A percentile compares a stretch with the other conserved stretches of the same genome.
Evolutionary conservation across 768 basidiomycete species (phyloP).

Genomic region (Botryobasidium botryosum): DNA sequence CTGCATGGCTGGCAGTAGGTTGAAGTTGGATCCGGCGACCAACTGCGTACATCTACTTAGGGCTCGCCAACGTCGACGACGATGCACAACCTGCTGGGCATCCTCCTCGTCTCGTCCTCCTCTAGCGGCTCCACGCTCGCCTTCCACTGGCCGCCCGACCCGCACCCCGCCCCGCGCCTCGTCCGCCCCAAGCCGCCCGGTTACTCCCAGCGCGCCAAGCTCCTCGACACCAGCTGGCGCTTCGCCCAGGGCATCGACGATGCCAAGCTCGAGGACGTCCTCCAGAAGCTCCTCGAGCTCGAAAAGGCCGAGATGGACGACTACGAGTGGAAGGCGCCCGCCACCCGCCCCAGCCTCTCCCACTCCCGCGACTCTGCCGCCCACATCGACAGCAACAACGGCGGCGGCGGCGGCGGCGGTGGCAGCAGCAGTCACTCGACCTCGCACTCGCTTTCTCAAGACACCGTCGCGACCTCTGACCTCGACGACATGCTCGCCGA

Average conservation of each 20-base stretch:
- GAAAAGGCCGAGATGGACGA: slow-evolving; percentile 20
- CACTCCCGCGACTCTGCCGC: slow-evolving; percentile 21
- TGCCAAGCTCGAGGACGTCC: slow-evolving; percentile 6
- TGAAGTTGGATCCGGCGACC: no score
- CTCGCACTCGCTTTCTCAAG: slow-evolving; percentile 19
- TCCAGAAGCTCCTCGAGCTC: slow-evolving; percentile 17
- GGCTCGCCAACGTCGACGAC: no score
- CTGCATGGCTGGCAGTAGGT: no score
- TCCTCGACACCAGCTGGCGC: slow-evolving; percentile 17
- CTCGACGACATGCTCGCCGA: slow-evolving; percentile 17
- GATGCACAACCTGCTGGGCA: slow-evolving; percentile 52
- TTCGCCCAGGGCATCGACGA: slow-evolving; percentile 9
- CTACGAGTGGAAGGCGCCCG: slow-evolving; percentile 47
- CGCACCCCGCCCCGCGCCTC: slow-evolving; percentile 45
- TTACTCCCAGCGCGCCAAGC: slow-evolving; percentile 53
- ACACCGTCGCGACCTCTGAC: slow-evolving; percentile 12
- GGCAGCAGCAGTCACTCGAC: slow-evolving; percentile 19
- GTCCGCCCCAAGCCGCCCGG: slow-evolving; percentile 48
- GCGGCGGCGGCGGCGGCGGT: slow-evolving; percentile 35
- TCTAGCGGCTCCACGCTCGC: slow-evolving; percentile 64
- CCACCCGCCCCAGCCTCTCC: slow-evolving; percentile 31
- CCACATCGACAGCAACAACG: slow-evolving; percentile 28
- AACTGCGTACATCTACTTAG: no score
- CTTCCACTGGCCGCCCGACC: slow-evolving; percentile 72
- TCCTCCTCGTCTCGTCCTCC: slow-evolving; percentile 72